Evolutionary conservation across 495 filamentous ascomycete genomes (phyloP).

Genomic region (Apodospora peruviana): DNA sequence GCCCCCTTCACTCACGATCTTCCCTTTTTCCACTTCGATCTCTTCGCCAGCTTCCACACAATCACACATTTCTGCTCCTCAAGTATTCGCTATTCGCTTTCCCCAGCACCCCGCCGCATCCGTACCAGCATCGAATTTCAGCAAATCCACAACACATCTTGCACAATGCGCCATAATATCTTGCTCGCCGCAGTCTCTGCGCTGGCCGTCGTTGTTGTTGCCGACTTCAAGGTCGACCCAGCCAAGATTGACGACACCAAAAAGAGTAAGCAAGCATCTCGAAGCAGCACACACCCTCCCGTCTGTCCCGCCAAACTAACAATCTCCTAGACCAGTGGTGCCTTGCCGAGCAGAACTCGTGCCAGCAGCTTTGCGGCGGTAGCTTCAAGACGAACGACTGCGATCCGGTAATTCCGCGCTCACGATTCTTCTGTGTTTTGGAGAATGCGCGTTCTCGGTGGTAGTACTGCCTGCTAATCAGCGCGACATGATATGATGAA

Average conservation of each 20-base stretch:
- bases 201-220: constrained; percentile 20
- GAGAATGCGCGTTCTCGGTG: neutral
- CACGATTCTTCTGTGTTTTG: neutral
- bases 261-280: constrained; percentile 13
- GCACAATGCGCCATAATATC: constrained; percentile 26
- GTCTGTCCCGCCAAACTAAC: neutral
- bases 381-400: constrained; percentile 19
- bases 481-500: too few relatives aligned
- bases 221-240: constrained; percentile 24
- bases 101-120: neutral
- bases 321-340: constrained; percentile 25
- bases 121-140: neutral
- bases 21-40: constrained; percentile 1
- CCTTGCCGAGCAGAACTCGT: constrained; percentile 29
- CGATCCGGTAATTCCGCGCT: constrained; percentile 17
- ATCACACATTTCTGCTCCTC: neutral
- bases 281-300: neutral
- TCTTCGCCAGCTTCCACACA: neutral
- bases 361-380: constrained; percentile 24
- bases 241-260: constrained; percentile 7
- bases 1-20: constrained; percentile 5
- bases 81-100: neutral
- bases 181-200: constrained; percentile 28
- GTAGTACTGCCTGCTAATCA: too few relatives aligned
- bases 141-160: neutral